Conservation (phyloP, 495 filamentous ascomycete genomes). For the Tricharina praecox region DNA sequence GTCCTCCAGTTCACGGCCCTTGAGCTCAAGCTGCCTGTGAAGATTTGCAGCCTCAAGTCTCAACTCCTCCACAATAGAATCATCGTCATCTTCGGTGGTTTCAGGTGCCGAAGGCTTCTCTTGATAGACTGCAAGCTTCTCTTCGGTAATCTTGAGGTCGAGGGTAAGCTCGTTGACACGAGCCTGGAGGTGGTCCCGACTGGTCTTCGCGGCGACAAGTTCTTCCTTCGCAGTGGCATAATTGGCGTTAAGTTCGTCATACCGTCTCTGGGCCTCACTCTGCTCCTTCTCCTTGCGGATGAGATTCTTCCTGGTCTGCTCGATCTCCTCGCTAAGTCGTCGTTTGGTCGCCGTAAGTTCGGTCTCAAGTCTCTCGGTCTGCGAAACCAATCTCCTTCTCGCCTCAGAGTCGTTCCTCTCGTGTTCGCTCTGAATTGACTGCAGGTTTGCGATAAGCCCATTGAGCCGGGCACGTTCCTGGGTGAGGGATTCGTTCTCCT, state of each 20-base stretch:
- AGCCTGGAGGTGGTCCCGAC: constrained; percentile 68
- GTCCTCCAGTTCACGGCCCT: constrained; percentile 57
- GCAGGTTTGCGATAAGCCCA: constrained; percentile 56
- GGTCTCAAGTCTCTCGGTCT: constrained; percentile 56
- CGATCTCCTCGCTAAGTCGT: constrained; percentile 66
- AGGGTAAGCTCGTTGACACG: constrained; percentile 76
- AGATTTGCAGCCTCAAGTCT: constrained; percentile 66
- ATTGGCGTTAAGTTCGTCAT: constrained; percentile 73
- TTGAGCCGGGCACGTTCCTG: constrained; percentile 73
- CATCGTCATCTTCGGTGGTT: constrained; percentile 31
- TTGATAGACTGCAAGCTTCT: constrained; percentile 62
- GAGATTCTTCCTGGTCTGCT: constrained; percentile 60
- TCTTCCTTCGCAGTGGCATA: constrained; percentile 66
- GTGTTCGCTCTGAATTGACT: constrained; percentile 76
- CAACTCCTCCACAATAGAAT: constrained; percentile 61
- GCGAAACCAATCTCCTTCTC: constrained; percentile 56
- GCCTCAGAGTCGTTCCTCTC: constrained; percentile 71
- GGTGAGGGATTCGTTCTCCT: constrained; percentile 68
- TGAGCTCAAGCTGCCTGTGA: constrained; percentile 61
- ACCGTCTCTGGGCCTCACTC: constrained; percentile 66
- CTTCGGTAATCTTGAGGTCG: constrained; percentile 73
- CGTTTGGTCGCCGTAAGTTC: constrained; percentile 65
- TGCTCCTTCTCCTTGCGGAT: constrained; percentile 76
- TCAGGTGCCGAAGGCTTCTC: constrained; percentile 40
- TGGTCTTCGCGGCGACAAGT: constrained; percentile 63